Evolutionary conservation across 2,329 filamentous ascomycete genomes (phyloP), one percentile per base, ranked within the genome.

Genomic region (Aspergillus tanneri): DNA sequence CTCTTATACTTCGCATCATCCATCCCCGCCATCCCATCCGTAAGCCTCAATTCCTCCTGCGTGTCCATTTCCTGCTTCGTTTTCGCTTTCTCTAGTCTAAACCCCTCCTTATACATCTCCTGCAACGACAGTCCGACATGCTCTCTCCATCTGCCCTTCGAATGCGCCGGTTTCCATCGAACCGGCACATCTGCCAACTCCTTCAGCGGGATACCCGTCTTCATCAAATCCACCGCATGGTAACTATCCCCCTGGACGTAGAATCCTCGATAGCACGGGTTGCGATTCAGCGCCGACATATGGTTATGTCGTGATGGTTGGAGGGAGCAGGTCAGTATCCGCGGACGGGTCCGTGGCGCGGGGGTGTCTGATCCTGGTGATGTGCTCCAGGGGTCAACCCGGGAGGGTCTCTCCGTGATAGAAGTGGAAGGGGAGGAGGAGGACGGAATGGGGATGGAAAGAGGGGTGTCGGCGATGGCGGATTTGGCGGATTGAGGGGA

Each of bases 401-500:
- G 64, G 42, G 2, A 67, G 64, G 0, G 67, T n/a, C 4, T 34
- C 2, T 23, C 10, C 12, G 19, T 18, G 34, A n/a, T 36, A 23
- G 36, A 38, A 16, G 28, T 6, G 19, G 35, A 43, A 9, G 5
- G 35, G 30, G 47, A 41, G 14, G 40, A 38, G n/a, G 24, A 19
- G 1, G 42, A 22, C 4, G 47, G 54, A n/a, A 62, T 46, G 7
- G 55, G 42, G 37, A 69, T 50, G 1, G 36, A 59, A 2, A 69
- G 41, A 1, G 68, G 67, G 0, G 69, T 70, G 3, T 68, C 57
- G 8, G 58, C 52, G 42, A 69, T 55, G 10, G 69, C 69, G 32
- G 57, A 53, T 3, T 58, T 43, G 3, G 69, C 70, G 23, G 69
- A 58, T n/a, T 66, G 55, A n/a, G 57, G 23, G 10, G 63, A 61